These are phyloP conservation scores for Conringia planisiliqua DNA, from an alignment of 345 rosid species.

Conservation along the genomic window DNA sequence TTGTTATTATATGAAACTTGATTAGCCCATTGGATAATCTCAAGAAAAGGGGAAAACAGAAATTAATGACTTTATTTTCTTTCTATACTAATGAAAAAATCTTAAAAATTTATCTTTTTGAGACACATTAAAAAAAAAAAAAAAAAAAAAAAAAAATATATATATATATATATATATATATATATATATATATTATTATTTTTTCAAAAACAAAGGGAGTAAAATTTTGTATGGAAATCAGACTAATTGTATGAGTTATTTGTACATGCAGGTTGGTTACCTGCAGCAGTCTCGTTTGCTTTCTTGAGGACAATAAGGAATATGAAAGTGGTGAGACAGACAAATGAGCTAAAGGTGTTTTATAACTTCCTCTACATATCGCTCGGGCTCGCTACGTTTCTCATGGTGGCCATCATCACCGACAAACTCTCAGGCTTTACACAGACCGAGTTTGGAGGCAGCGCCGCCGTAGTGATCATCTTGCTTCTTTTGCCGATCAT, in stretches of 20 bases:
- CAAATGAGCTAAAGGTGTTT: constrained; percentile 43
- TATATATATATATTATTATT: no score
- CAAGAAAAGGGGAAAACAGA: neutral
- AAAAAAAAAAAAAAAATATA: no score
- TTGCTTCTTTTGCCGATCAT: constrained; percentile 42
- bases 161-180: no score
- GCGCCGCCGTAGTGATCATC: constrained; percentile 37
- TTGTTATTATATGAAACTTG: constrained; percentile 1
- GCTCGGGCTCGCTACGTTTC: constrained; percentile 46
- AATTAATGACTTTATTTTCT: neutral
- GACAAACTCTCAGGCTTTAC: constrained; percentile 42
- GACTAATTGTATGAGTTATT: constrained; percentile 5
- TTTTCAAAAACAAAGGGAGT: no score
- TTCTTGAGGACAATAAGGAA: constrained; percentile 43
- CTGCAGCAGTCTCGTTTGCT: constrained; percentile 40
- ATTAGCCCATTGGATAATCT: neutral
- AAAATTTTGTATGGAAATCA: neutral
- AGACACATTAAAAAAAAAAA: no score
- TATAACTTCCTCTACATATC: constrained; percentile 44
- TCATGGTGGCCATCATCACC: constrained; percentile 41
- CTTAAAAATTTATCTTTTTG: no score
- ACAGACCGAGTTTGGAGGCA: constrained; percentile 32
- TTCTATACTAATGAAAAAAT: neutral
- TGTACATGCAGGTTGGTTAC: constrained; percentile 41
- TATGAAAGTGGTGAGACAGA: constrained; percentile 34